Evolutionary conservation across 176 grass and related monocot species (phyloP), one percentile per base, ranked within the genome.

Genomic region (Oryza glaberrima): DNA sequence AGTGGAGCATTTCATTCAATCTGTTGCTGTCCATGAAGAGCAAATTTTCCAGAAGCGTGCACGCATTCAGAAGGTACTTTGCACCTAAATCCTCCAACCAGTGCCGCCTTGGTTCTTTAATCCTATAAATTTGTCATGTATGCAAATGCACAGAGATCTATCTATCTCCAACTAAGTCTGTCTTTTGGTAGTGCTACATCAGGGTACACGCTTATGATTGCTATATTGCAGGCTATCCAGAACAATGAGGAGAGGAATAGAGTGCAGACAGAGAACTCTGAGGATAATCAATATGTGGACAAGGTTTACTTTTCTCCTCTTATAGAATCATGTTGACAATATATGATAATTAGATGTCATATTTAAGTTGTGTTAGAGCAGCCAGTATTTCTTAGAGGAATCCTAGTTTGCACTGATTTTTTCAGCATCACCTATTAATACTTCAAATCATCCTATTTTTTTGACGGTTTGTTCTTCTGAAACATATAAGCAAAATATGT

Each of bases 31-130:
- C 69, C 78, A 95, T 47, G 96, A 98, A 94, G 96, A 95, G 51
- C 89, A 95, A 89, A 98, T 98, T 94, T 98, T 98, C 78, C 93
- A 83, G 90, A 98, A 98, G 86, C 91, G 93, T 61, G 46, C 89
- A 85, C 87, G 96, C 76, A 95, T 98, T 92, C 93, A 98, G 65
- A 88, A 98, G 96, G 96, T 98, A 85, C 30, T 83, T 88, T 69
- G 49, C 76, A 82, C 63, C 38, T 79, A 44, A 44, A 23, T 83
- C 80, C 49, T 30, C 43, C 16, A 71, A 28, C 74, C 19, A 44
- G 72, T 83, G 49, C 30, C 43, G 74, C 75, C 65, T 82, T 78
- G 6, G 44, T 41, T 89, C 16, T 76, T 3, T 44, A 73, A 45
- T 83, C 40, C 4, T 67, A 49, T 67, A 83, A 26, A 36, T 23